Percentiles rank a stretch among this genome's conserved stretches.
phyloP scores from a whole-genome alignment of 148 eudicot species.

The Cornus controversa region DNA sequence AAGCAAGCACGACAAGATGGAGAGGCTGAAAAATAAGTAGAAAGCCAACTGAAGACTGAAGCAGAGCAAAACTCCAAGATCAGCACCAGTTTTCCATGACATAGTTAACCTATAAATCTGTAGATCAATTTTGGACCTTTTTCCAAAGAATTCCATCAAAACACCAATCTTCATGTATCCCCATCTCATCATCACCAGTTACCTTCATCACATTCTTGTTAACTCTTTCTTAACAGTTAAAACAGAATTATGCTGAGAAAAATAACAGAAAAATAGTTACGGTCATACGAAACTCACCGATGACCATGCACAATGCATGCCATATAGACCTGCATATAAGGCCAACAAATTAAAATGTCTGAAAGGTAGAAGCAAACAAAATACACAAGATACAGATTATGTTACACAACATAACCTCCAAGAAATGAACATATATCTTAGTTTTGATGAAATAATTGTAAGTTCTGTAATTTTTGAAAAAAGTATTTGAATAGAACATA shows the following conservation, averaged over 20 bases:
- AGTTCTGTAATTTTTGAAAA: background rate
- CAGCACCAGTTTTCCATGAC: background rate
- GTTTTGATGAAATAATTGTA: background rate
- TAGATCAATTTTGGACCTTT: background rate
- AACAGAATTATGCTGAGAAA: no score
- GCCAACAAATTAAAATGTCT: constrained; percentile 10
- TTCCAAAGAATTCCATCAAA: background rate
- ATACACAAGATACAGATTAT: background rate
- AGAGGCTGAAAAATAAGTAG: no score
- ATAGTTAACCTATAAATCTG: background rate
- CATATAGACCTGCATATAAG: constrained; percentile 80
- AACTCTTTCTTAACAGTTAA: background rate
- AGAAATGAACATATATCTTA: background rate
- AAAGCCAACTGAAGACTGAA: no score
- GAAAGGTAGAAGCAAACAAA: constrained; percentile 7
- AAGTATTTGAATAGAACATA: background rate
- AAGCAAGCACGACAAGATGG: no score
- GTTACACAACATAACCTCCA: background rate
- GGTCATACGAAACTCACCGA: constrained; percentile 46
- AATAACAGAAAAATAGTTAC: background rate
- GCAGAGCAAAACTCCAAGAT: no score
- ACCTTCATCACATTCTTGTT: background rate
- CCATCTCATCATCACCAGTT: background rate
- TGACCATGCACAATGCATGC: constrained; percentile 77
- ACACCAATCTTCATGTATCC: background rate